Percentiles rank a stretch among this genome's conserved stretches.
phyloP scores from a whole-genome alignment of 2,329 filamentous ascomycete genomes.

The Magnaporthales sp. region DNA sequence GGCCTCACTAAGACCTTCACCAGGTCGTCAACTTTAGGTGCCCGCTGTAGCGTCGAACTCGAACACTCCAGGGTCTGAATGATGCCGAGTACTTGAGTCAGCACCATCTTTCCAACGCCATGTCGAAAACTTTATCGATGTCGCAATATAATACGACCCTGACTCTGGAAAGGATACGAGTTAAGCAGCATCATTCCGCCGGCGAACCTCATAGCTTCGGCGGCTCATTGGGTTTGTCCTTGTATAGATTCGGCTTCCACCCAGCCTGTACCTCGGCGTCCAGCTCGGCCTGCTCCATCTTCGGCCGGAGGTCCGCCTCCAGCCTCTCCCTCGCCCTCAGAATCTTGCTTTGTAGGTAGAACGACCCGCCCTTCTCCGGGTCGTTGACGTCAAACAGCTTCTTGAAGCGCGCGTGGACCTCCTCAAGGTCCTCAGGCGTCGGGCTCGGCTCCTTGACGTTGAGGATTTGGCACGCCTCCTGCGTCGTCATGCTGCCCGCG shows the following conservation, averaged over 20 bases:
- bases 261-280: conserved; percentile 77
- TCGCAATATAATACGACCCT: background rate
- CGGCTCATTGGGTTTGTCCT: conserved; percentile 51
- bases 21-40: background rate
- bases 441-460: conserved; percentile 82
- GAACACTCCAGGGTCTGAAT: background rate
- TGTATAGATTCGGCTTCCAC: conserved; percentile 93
- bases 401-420: conserved; percentile 84
- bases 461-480: conserved; percentile 94
- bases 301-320: conserved; percentile 73
- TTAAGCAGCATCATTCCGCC: background rate
- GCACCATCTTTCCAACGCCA: background rate
- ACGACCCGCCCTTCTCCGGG: conserved; percentile 90
- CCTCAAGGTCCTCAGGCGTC: conserved; percentile 65
- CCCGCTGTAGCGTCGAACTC: background rate
- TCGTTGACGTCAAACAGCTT: conserved; percentile 90
- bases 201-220: background rate
- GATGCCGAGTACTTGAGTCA: background rate
- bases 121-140: background rate
- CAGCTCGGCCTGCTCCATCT: conserved; percentile 59
- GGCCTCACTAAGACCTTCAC: background rate
- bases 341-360: conserved; percentile 97
- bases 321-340: conserved; percentile 84
- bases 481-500: conserved; percentile 74
- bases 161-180: background rate